Percentiles rank a stretch among this genome's conserved stretches.
These are phyloP conservation scores for Malus hybrid DNA, from an alignment of 331 rosid genomes.

Conservation along the genomic window DNA sequence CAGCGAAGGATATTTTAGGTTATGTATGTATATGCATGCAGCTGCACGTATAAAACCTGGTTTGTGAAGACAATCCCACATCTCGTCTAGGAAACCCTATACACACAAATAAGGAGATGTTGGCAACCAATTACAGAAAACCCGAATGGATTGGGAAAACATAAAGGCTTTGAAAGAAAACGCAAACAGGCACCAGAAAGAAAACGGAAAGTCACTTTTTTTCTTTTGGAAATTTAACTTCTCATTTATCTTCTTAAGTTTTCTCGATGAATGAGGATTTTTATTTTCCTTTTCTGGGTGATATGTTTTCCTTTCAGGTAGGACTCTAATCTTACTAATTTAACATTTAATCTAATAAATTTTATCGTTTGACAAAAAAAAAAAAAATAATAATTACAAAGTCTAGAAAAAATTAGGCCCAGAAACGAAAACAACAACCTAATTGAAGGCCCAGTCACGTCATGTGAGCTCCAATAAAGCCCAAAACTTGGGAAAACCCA, in stretches of 20 bases:
- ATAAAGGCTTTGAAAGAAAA: not conserved
- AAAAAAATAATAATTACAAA: rapidly evolving
- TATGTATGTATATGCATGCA: not conserved
- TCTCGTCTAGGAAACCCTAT: not conserved
- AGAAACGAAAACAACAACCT: not conserved
- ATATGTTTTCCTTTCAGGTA: too few relatives aligned
- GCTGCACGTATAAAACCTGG: not conserved
- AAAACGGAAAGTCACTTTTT: not conserved
- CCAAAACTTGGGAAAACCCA: not conserved
- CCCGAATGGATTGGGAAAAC: not conserved
- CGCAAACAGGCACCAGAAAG: not conserved
- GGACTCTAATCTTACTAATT: too few relatives aligned
- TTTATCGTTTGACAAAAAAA: too few relatives aligned
- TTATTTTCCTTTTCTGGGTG: not conserved
- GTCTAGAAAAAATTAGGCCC: not conserved
- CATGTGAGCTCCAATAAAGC: not conserved
- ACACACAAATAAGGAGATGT: not conserved
- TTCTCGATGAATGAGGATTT: not conserved
- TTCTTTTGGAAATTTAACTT: not conserved
- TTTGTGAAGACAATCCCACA: not conserved
- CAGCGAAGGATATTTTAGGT: not conserved
- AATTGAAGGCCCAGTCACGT: not conserved
- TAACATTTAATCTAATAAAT: too few relatives aligned
- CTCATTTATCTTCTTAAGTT: not conserved
- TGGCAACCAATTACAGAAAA: not conserved